Base-by-base conservation (phyloP, 2,329 filamentous ascomycete genomes). In the Aspergillus piperis region DNA sequence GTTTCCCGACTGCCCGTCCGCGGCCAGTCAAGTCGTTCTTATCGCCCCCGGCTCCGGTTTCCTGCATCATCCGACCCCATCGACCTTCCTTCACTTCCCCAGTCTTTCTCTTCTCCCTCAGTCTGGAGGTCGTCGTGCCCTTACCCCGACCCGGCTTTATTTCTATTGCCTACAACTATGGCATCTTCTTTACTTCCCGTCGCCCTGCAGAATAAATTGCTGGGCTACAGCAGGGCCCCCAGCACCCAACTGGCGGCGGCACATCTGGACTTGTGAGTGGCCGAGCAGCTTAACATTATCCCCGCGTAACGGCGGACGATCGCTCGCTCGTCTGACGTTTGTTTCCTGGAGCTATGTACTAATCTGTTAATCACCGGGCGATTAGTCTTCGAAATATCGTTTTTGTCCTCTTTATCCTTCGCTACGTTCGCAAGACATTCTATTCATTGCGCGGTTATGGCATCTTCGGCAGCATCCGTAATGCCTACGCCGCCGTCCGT, bases 381-480 rank as follows among this genome's bases (percentile, higher is more conserved):
- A 44, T 44, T 66, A 94, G 91, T 62, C 72, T 96, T 63, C 90
- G 91, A 57, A 96, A 97, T 74, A 82, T 97, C 61, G 82, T 98
- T 69, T 96, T 98, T 77, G 83, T 93, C 72, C 85, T 96, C 68
- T 97, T 98, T 79, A 75, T 97, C 62, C 81, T 96, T 51, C 89
- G 93, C 73, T 90, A 92, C 83, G 86, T 89, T 32, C 90, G 92
- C 66, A 90, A 90, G 71, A 84, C 86, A 27, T 89, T 91, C 74
- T 90, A 92, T 80, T 91, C 95, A 73, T 84, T 98, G 67, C 91
- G 90, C 71, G 95, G 95, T 67, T 92, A 95, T 74, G 95, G 95
- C 66, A 76, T 95, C 70, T 78, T 96, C 72, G 94, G 94, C 64
- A 90, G 91, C 60, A 71, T 92, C 62, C 81, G 86, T 71, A 88